phyloP scores from a whole-genome alignment of 106 monocot species.

The Phalaenopsis equestris region DNA sequence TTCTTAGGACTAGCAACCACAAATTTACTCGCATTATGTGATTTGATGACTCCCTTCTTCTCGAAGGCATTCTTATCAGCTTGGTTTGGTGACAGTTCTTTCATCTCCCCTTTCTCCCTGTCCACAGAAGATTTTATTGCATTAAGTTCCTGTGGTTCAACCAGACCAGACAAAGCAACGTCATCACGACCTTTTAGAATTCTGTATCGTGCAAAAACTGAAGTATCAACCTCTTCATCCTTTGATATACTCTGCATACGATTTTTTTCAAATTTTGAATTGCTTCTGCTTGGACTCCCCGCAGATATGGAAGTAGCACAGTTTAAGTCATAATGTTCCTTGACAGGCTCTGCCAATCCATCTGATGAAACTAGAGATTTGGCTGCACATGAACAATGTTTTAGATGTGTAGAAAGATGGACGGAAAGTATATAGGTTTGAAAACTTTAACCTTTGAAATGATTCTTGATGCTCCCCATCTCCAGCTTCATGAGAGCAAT shows the following conservation, averaged over 20 bases:
- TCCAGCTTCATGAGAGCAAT: conserved; percentile 10
- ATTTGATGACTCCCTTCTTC: neutral
- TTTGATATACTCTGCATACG: neutral
- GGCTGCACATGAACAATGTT: neutral
- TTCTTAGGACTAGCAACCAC: neutral
- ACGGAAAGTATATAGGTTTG: neutral
- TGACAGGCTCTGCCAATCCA: neutral
- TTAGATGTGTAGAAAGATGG: neutral
- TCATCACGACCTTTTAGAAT: conserved; percentile 3
- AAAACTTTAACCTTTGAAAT: conserved; percentile 4
- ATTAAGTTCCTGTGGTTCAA: too few relatives aligned
- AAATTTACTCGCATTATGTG: neutral
- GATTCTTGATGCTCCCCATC: conserved; percentile 4
- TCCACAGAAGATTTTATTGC: neutral
- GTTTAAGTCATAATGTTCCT: too few relatives aligned
- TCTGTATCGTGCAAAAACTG: neutral
- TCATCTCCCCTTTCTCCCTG: neutral
- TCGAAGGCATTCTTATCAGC: neutral
- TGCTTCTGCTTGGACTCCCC: neutral
- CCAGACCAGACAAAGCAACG: neutral
- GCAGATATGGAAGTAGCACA: neutral
- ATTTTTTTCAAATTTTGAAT: neutral
- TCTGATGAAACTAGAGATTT: neutral
- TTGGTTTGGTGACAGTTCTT: neutral
- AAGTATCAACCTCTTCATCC: conserved; percentile 1